Base-by-base conservation (phyloP, 352 stramenopile species). In the Pythium phragmiticola region DNA sequence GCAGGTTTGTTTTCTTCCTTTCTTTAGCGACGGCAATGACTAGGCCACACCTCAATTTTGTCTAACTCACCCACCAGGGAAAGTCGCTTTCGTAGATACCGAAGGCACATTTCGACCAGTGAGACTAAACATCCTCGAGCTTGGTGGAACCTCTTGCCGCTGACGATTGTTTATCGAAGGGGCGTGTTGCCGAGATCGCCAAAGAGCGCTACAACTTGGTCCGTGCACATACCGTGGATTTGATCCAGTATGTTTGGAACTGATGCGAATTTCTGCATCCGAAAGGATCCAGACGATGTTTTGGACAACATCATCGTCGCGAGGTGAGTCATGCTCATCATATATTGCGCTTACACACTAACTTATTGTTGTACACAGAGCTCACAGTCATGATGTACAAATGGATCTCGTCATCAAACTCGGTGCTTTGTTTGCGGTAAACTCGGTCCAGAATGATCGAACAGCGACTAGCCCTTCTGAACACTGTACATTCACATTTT, bases 231-330 rank as follows among this genome's bases (percentile, higher is more conserved):
- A 21, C 6, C 7, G 17, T 4, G 17, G 16, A 7, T 28, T 26
- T 46, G 5, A 41, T 45, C 33, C 23, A 43, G 33, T 17, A 33
- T 39, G n/a, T 56, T 46, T 8, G 55, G 2, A 19, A 42, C 33
- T 57, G 36, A 65, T 26, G 7, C 5, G 12, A 26, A 39, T 43
- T 19, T 21, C 5, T 48, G 16, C 13, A 33, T 39, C 21, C 7
- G 42, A 17, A 60, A 97, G 66, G 87, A 98, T 55, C 69, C 86
- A 23, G 71, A 84, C 0, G 92, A 97, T 36, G 82, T 96, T n/a
- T 77, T 98, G 23, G 93, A 98, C 66, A 98, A 98, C 73, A 95
- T 98, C 53, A 92, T 98, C 47, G 82, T 97, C 39, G 92, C 90
- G 16, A 82, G 89, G 82, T 91, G 52, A 52, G 21, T 11, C 5